A percentile compares a stretch with the other conserved stretches of the same genome.
phyloP scores from a whole-genome alignment of 768 basidiomycete species.

The Filobasidium wieringae region DNA sequence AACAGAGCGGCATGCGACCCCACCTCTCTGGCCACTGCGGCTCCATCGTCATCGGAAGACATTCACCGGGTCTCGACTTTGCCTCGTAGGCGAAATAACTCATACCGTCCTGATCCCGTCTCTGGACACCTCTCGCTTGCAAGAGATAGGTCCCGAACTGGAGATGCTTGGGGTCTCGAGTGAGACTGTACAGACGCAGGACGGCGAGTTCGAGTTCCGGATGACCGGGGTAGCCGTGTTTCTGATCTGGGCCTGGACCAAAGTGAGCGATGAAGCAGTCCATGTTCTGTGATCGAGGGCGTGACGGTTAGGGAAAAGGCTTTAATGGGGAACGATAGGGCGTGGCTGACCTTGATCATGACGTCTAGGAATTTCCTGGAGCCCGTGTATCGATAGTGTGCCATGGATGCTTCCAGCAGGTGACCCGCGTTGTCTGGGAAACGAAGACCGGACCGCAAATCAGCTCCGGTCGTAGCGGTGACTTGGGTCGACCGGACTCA shows the following conservation, averaged over 20 bases:
- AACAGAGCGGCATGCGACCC: background rate
- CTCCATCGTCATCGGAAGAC: slow-evolving; percentile 7
- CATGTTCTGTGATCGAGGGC: slow-evolving; percentile 11
- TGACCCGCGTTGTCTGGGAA: slow-evolving; percentile 23
- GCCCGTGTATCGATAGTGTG: slow-evolving; percentile 19
- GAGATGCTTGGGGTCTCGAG: slow-evolving; percentile 19
- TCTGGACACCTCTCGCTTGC: slow-evolving; percentile 14
- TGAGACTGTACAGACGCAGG: slow-evolving; percentile 18
- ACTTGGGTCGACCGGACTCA: slow-evolving; percentile 1
- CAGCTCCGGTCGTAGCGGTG: background rate
- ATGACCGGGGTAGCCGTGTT: slow-evolving; percentile 26
- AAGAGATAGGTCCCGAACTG: slow-evolving; percentile 20
- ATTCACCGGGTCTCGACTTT: slow-evolving; percentile 7
- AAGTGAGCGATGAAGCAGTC: slow-evolving; percentile 18
- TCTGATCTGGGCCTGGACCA: slow-evolving; percentile 15
- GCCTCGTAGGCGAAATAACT: slow-evolving; percentile 21
- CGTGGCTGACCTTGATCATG: slow-evolving; percentile 21
- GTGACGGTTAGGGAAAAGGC: background rate
- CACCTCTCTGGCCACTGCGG: slow-evolving; percentile 13
- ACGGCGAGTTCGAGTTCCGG: slow-evolving; percentile 26
- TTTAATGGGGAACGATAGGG: background rate
- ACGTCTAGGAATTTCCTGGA: slow-evolving; percentile 22
- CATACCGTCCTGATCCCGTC: slow-evolving; percentile 16
- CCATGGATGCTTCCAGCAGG: slow-evolving; percentile 21
- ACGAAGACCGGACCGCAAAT: background rate